phyloP scores from a whole-genome alignment of 768 basidiomycete species.

The Tephrocybe sp. region DNA sequence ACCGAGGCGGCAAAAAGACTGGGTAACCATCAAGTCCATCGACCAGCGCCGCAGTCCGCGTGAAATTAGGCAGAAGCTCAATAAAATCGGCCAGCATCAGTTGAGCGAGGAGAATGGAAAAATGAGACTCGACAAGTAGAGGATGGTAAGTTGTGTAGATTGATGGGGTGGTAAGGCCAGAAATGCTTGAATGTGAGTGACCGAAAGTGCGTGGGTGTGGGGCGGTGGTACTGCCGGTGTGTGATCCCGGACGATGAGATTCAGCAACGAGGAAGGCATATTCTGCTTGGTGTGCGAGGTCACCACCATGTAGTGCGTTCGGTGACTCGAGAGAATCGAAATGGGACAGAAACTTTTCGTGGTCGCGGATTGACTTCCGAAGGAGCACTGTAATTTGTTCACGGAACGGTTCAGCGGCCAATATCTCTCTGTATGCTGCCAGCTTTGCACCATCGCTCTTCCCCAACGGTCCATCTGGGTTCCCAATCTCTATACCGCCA shows the following conservation, averaged over 20 bases:
- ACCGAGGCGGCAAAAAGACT: conserved; percentile 81
- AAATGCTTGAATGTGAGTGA: too few species aligned
- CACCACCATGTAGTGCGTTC: conserved; percentile 31
- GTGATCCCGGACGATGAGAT: conserved; percentile 60
- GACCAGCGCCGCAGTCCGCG: conserved; percentile 62
- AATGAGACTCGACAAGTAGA: conserved; percentile 83
- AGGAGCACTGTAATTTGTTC: conserved; percentile 60
- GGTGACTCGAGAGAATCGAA: conserved; percentile 70
- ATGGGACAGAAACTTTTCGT: conserved; percentile 79
- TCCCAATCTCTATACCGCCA: conserved; percentile 84
- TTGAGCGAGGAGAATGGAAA: conserved; percentile 70
- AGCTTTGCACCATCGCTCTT: conserved; percentile 54
- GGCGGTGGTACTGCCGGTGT: conserved; percentile 25
- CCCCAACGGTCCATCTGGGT: conserved; percentile 77
- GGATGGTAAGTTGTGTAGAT: conserved; percentile 89
- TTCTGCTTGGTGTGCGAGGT: conserved; percentile 54
- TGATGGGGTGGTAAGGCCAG: conserved; percentile 51
- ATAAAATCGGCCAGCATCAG: conserved; percentile 78
- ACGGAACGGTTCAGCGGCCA: conserved; percentile 53
- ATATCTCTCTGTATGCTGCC: conserved; percentile 57
- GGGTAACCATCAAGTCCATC: conserved; percentile 88
- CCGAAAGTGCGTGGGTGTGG: too few species aligned
- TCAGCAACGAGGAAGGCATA: conserved; percentile 71
- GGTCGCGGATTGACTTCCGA: conserved; percentile 78
- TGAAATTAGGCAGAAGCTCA: conserved; percentile 59